Base-by-base conservation (phyloP, 2,329 filamentous ascomycete genomes). In the Cercospora brassicicola region DNA sequence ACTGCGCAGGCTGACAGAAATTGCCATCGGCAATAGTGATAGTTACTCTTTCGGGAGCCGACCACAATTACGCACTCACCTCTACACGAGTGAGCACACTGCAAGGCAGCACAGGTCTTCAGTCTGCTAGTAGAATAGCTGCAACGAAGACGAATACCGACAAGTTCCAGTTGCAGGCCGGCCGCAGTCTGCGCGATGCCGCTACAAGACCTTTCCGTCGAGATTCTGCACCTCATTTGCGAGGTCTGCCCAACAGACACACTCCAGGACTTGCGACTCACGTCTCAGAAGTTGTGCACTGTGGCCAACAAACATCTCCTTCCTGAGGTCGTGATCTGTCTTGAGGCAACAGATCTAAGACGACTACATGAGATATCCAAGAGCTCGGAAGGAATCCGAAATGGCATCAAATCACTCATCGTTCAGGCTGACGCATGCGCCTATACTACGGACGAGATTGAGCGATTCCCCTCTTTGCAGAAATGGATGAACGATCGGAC, bases 201-300 rank as follows among this genome's bases (percentile, higher is more conserved):
- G 18, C 60, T 62, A 5, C 23, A 59, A 13, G 55, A 57, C 33
- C 33, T 64, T 8, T 59, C 62, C 23, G 15, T 56, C 11, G 62
- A 64, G 20, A 26, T 64, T 3, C 53, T 64, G 8, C 53, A 64
- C 53, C 23, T 59, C 18, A 59, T 64, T 20, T 64, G 62, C 26
- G 62, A 48, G n/a, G n/a, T n/a, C 8, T 64, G 62, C 23, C n/a
- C 31, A 5, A 23, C 20, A n/a, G 39, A 59, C 33, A 45, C 13
- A 8, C 20, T 59, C 10, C 53, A 64, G 23, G 53, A 59, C 20
- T 20, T 64, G 20, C 62, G 62, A 10, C 53, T 59, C 20, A 64
- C 62, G 31, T 64, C 51, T 26, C 62, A 56, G 2, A 59, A 45
- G 30, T 23, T 64, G 9, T 20, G 39, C 31, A 33, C 36, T 18